Evolutionary conservation across 2,329 filamentous ascomycete species (phyloP).

Genomic region (Monilinia vaccinii-corymbosi): DNA sequence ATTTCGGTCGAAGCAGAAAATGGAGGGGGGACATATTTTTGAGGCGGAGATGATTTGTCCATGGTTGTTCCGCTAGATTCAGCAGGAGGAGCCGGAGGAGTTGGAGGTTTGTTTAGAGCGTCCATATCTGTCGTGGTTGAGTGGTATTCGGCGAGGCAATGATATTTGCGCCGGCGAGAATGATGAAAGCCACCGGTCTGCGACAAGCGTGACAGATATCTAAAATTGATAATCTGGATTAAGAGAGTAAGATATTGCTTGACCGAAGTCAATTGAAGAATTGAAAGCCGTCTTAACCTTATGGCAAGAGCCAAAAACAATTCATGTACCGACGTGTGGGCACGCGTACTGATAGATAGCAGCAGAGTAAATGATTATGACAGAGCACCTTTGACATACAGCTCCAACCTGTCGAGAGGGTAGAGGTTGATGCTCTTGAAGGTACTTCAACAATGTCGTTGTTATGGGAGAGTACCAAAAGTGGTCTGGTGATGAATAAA

Average conservation of each 20-base stretch:
- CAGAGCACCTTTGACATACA: not conserved
- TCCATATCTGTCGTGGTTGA: constrained; percentile 19
- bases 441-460: not conserved
- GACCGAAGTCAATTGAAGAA: constrained; percentile 18
- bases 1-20: constrained; percentile 31
- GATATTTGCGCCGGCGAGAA: constrained; percentile 13
- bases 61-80: constrained; percentile 1
- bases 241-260: constrained; percentile 1
- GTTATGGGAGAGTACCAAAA: constrained; percentile 8
- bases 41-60: constrained; percentile 21
- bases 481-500: constrained; percentile 10
- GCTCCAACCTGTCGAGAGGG: not conserved
- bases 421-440: constrained; percentile 1
- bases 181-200: not conserved
- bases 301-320: not conserved
- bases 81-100: constrained; percentile 4
- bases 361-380: not conserved
- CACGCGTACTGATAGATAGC: constrained; percentile 7
- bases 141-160: constrained; percentile 14
- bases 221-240: constrained; percentile 3
- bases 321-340: not conserved
- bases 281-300: not conserved
- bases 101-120: constrained; percentile 20
- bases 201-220: not conserved
- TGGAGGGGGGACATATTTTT: constrained; percentile 28